phyloP scores from a whole-genome alignment of 306 rosid genomes.

The Herpetospermum pedunculosum region DNA sequence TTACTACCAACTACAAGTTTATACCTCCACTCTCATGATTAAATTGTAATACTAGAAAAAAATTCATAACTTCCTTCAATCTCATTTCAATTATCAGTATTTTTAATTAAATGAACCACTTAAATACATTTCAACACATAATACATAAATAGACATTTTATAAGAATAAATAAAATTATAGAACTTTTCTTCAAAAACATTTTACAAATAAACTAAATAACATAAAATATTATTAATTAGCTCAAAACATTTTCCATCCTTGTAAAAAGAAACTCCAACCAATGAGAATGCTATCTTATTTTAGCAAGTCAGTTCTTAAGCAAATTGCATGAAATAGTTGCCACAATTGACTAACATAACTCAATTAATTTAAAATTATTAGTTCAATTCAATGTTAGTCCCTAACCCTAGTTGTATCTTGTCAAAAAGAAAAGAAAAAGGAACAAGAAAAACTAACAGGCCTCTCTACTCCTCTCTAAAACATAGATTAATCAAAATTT shows the following conservation, averaged over 20 bases:
- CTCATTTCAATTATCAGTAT: not conserved
- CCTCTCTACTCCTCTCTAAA: not conserved
- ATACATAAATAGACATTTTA: too few species aligned
- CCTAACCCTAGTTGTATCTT: not conserved
- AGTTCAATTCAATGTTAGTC: not conserved
- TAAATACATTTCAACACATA: too few species aligned
- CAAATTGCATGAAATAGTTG: not conserved
- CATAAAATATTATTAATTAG: too few species aligned
- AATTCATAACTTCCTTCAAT: not conserved
- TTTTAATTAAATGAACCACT: not conserved
- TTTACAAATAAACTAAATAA: too few species aligned
- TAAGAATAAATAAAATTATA: too few species aligned
- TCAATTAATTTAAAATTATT: not conserved
- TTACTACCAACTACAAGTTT: too few species aligned
- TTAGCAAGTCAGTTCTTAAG: not conserved
- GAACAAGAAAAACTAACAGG: not conserved
- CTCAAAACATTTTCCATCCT: not conserved
- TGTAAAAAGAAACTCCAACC: not conserved
- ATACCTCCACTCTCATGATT: too few species aligned
- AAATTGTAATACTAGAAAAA: too few species aligned
- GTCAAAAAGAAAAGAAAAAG: not conserved
- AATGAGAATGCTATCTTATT: not conserved
- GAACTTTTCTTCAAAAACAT: too few species aligned
- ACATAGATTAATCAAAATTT: not conserved
- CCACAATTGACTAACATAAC: not conserved